Percentiles rank a stretch among this genome's conserved stretches.
Evolutionary conservation across 176 grass and related monocot genomes (phyloP).

Genomic region (Zoysia japonica): DNA sequence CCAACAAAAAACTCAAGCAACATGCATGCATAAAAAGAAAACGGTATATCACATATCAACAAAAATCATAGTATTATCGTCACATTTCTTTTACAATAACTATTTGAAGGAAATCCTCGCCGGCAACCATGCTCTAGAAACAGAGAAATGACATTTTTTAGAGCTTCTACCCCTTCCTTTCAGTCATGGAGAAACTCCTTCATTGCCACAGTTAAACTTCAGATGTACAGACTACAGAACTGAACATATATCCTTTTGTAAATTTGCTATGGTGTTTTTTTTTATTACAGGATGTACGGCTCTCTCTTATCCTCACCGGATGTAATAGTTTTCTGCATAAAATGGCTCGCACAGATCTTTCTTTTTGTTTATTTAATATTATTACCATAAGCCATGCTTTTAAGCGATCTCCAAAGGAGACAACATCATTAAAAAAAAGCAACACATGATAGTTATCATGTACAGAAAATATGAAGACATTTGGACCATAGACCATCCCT

Average conservation of each 20-base stretch:
- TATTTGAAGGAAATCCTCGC: neutral
- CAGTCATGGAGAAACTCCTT: too few relatives aligned
- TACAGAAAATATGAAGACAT: neutral
- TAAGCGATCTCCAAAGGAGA: neutral
- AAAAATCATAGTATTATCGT: neutral
- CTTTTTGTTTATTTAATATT: too few relatives aligned
- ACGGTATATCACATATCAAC: neutral
- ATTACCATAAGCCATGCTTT: neutral
- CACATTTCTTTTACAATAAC: conserved; percentile 1
- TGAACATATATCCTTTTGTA: too few relatives aligned
- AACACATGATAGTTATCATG: conserved; percentile 4
- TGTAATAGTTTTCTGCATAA: too few relatives aligned
- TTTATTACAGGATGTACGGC: too few relatives aligned
- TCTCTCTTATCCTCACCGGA: too few relatives aligned
- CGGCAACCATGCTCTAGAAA: neutral
- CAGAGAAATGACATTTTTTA: too few relatives aligned
- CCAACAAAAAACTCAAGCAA: neutral
- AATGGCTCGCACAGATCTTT: too few relatives aligned
- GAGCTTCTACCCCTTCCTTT: too few relatives aligned
- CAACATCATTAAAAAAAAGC: neutral
- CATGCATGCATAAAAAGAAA: neutral
- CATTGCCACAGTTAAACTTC: too few relatives aligned
- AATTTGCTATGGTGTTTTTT: too few relatives aligned
- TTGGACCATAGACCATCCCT: neutral
- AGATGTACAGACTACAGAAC: too few relatives aligned